Evolutionary conservation across 208 protist species (phyloP).

Genomic region (Crithidia thermophila): DNA sequence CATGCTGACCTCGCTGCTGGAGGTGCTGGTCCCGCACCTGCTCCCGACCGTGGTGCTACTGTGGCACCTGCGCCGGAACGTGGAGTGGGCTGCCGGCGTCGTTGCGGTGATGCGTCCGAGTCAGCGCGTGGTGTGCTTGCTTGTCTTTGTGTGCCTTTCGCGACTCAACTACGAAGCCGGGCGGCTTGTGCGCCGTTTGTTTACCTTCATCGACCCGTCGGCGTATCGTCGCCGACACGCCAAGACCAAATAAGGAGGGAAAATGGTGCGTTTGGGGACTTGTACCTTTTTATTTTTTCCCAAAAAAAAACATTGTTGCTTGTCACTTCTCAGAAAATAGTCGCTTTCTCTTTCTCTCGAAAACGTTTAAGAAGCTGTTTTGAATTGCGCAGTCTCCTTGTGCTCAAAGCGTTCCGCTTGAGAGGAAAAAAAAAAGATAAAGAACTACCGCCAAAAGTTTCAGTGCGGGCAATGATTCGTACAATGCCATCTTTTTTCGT

Average conservation of each 20-base stretch:
- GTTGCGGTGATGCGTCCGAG: conserved; percentile 25
- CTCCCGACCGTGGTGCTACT: conserved; percentile 6
- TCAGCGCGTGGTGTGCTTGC: conserved; percentile 16
- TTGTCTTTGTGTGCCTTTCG: not conserved
- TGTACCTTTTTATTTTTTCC: not conserved
- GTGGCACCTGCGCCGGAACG: conserved; percentile 1
- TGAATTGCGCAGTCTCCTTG: too few relatives aligned
- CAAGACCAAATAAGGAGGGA: conserved; percentile 26
- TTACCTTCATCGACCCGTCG: conserved; percentile 14
- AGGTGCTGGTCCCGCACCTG: conserved; percentile 8
- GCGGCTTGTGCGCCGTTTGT: conserved; percentile 6
- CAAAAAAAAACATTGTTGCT: too few relatives aligned
- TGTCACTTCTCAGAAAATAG: too few relatives aligned
- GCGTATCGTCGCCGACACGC: conserved; percentile 22
- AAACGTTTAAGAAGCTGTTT: too few relatives aligned
- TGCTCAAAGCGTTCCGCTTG: too few relatives aligned
- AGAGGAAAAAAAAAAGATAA: too few relatives aligned
- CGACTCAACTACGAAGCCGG: not conserved
- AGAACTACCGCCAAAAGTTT: too few relatives aligned
- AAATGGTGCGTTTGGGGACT: not conserved
- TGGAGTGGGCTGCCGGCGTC: conserved; percentile 4
- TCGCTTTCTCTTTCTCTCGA: too few relatives aligned
- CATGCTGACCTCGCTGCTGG: conserved; percentile 12
- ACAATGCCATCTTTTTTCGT: too few relatives aligned
- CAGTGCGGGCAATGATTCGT: too few relatives aligned